Evolutionary conservation across 2,329 filamentous ascomycete genomes (phyloP), one percentile per base, ranked within the genome.

Genomic region (Ophiosphaerella narmari): DNA sequence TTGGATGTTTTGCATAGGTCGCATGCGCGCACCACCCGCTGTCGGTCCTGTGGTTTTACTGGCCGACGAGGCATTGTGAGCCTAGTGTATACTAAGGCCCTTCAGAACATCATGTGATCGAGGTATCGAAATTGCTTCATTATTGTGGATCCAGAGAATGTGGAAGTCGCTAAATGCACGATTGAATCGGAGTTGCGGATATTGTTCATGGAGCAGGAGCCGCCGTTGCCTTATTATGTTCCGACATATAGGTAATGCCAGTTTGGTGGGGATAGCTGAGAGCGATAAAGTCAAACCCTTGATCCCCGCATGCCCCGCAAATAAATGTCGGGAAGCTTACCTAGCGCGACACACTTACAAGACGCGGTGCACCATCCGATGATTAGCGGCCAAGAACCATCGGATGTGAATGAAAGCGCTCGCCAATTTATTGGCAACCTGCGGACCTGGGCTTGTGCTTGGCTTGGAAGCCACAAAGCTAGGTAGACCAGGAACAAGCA

Each of bases 1-100:
- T 64, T 64, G 18, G 59, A 62, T 5, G 48, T 23, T 42, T 61
- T 59, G 46, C 61, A 64, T 16, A 40, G 43, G 29, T 54, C 52
- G 50, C 61, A 64, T 47, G 61, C 61, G 33, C 54, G 48, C n/a
- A 50, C 51, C 21, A 55, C 55, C n/a, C 61, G 59, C 33, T 59
- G 57, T 43, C 61, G 50, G 32, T 62, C 52, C 43, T 62, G 52
- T 29, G 61, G 61, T 34, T 53, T 49, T 26, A 63, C 60, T 34
- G 55, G 57, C 42, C 48, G 54, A 26, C 60, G 60, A 45, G 60
- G 60, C 60, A 63, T 63, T 38, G 39, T 38, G 36, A 36, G 43
- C 29, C 31, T 26, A 24, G n/a, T 3, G 38, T 31, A 24, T 8
- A 26, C 11, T 4, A 32, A 5, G 39, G 11, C 18, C 16, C 6